A percentile compares a stretch with the other conserved stretches of the same genome.
phyloP scores from a whole-genome alignment of 495 filamentous ascomycete species.

The Penicillium paradoxum region DNA sequence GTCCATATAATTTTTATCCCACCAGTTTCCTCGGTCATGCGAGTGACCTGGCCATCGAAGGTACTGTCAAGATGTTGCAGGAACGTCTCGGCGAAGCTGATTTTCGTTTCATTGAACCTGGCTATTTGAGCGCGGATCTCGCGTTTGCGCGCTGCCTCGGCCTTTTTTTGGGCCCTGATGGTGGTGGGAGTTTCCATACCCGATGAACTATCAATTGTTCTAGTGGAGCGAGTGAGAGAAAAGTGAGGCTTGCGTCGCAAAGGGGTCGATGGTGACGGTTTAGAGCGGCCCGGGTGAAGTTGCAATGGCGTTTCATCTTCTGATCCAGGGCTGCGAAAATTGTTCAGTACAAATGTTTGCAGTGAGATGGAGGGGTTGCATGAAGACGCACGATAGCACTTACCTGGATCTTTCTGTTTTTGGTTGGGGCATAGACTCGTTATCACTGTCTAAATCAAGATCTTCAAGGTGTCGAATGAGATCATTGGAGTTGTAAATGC shows the following conservation, averaged over 20 bases:
- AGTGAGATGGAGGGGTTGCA: conserved; percentile 12
- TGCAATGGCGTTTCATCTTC: conserved; percentile 11
- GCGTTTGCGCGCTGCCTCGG: conserved; percentile 36
- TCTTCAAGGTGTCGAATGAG: conserved; percentile 13
- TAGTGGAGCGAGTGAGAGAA: background rate
- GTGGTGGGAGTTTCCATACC: conserved; percentile 5
- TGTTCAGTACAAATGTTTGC: conserved; percentile 3
- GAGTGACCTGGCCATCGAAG: conserved; percentile 58
- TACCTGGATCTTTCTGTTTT: conserved; percentile 22
- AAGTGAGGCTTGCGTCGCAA: conserved; percentile 19
- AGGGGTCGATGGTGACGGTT: conserved; percentile 41
- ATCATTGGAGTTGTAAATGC: conserved; percentile 7
- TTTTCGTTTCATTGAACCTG: conserved; percentile 63
- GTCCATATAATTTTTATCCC: conserved; percentile 79
- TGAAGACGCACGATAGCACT: conserved; percentile 7
- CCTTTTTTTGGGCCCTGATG: conserved; percentile 38
- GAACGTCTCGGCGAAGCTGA: conserved; percentile 62
- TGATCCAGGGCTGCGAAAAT: conserved; percentile 11
- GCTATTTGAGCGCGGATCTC: conserved; percentile 47
- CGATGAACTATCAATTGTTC: background rate
- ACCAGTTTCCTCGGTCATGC: conserved; percentile 59
- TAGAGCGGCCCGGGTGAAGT: conserved; percentile 6
- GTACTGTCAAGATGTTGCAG: conserved; percentile 65
- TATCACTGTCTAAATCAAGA: conserved; percentile 21
- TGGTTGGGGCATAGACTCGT: conserved; percentile 20